Evolutionary conservation across 2,329 filamentous ascomycete species (phyloP).

Genomic region (Hymenoscyphus repandus): DNA sequence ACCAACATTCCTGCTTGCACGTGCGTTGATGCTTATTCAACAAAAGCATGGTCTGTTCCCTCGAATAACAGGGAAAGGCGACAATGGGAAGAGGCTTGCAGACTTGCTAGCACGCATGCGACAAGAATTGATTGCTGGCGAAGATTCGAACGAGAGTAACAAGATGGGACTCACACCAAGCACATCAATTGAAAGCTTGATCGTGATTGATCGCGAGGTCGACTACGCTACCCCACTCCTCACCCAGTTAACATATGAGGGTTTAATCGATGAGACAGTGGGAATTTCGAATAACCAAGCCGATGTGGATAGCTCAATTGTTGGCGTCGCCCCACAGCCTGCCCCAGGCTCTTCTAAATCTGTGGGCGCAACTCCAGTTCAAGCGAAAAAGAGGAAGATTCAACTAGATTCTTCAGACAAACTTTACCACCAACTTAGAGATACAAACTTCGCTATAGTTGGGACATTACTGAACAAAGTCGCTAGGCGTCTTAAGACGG

Average conservation of each 20-base stretch:
- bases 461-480: slow-evolving; percentile 85
- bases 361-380: slow-evolving; percentile 51
- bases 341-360: slow-evolving; percentile 49
- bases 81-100: slow-evolving; percentile 83
- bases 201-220: slow-evolving; percentile 92
- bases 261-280: slow-evolving; percentile 89
- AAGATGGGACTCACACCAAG: slow-evolving; percentile 75
- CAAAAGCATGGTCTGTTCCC: slow-evolving; percentile 90
- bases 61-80: slow-evolving; percentile 89
- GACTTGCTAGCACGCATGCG: slow-evolving; percentile 88
- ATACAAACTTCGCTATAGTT: slow-evolving; percentile 93
- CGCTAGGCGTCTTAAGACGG: slow-evolving; percentile 75
- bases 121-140: slow-evolving; percentile 77
- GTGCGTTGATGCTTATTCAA: slow-evolving; percentile 91
- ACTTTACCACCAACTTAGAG: slow-evolving; percentile 79
- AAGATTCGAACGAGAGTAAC: slow-evolving; percentile 58
- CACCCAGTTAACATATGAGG: slow-evolving; percentile 95
- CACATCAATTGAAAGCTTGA: slow-evolving; percentile 79
- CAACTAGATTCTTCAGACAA: slow-evolving; percentile 84
- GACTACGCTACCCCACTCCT: slow-evolving; percentile 89
- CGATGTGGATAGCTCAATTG: slow-evolving; percentile 85
- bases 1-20: slow-evolving; percentile 81
- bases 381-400: slow-evolving; percentile 77
- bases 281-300: slow-evolving; percentile 88
- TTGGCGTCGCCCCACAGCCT: slow-evolving; percentile 65